Evolutionary conservation across 2,329 filamentous ascomycete genomes (phyloP), one percentile per base, ranked within the genome.

Genomic region (Aspergillaceae sp.): DNA sequence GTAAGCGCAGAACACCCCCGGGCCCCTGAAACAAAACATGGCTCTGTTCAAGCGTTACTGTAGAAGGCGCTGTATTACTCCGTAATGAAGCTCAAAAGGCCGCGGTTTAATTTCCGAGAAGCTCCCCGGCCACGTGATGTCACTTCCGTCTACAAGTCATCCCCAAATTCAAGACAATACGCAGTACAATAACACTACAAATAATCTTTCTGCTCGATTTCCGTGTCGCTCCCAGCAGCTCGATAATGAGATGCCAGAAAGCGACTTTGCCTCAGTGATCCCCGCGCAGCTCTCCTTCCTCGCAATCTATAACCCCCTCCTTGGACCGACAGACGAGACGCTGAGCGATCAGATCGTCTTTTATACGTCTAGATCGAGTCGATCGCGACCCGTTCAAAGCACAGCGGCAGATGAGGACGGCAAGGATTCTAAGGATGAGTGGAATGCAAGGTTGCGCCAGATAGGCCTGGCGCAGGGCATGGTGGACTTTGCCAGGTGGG

Each of bases 401-500:
- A 48, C 50, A 2, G 27, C 42, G 5, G 35, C 19, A 2, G 52
- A 61, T 44, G 53, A 58, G 38, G 52, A 58, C 34, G 55, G 57
- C 42, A 65, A 58, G 35, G 57, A 66, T 29, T 56, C 58, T 7
- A 71, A 78, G 42, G 81, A 87, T 54, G 82, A 89, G 59, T 80
- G 82, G 61, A 92, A 97, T 67, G 86, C 94, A 70, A 84, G 84
- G 57, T 73, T 97, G 58, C 80, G 92, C 53, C 90, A 96, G 73
- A 89, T 98, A 63, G 92, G 92, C 34, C 80, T 98, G 52, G 92
- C 92, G 36, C 92, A 98, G 71, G 92, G 90, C 63, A 95, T 97
- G 84, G 84, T 94, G 48, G 86, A 83, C 63, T 98, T 98, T 70
- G 86, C 87, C 55, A 79, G 75, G 79, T 83, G 69, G 50, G 69